Evolutionary conservation across 495 filamentous ascomycete species (phyloP).

Genomic region (Evernia prunastri): DNA sequence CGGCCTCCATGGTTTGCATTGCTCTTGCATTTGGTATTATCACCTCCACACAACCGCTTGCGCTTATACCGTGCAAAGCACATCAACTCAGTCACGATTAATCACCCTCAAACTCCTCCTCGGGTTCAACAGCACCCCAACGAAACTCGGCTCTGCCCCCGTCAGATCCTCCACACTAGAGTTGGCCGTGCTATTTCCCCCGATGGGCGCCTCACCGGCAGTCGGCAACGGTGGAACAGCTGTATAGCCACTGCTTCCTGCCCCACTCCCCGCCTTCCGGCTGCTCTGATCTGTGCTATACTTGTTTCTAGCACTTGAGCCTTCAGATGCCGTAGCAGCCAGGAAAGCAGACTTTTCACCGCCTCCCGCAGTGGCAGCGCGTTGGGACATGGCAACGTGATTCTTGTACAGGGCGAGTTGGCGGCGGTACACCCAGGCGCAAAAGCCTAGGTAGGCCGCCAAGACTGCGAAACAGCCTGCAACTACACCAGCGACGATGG

Average conservation of each 20-base stretch:
- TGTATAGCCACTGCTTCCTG: slow-evolving; percentile 25
- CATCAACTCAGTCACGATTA: slow-evolving; percentile 41
- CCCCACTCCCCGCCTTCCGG: slow-evolving; percentile 18
- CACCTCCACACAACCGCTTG: not conserved
- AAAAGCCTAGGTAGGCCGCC: slow-evolving; percentile 61
- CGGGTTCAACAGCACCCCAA: slow-evolving; percentile 65
- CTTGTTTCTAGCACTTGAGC: slow-evolving; percentile 18
- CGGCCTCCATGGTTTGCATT: not conserved
- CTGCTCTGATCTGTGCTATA: slow-evolving; percentile 27
- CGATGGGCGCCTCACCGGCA: slow-evolving; percentile 31
- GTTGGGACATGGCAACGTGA: slow-evolving; percentile 52
- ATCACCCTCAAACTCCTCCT: slow-evolving; percentile 66
- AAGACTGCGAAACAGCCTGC: slow-evolving; percentile 54
- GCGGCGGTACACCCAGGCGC: slow-evolving; percentile 61
- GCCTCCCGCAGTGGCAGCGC: slow-evolving; percentile 25
- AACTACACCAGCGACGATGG: slow-evolving; percentile 58
- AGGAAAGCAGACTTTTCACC: slow-evolving; percentile 32
- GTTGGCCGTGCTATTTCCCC: slow-evolving; percentile 33
- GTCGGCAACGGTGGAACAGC: slow-evolving; percentile 27
- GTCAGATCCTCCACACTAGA: slow-evolving; percentile 48
- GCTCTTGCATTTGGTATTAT: not conserved
- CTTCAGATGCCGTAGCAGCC: slow-evolving; percentile 25
- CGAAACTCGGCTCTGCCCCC: slow-evolving; percentile 65
- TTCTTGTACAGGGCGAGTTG: slow-evolving; percentile 56
- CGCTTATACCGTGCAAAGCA: not conserved